Conservation (phyloP, 2,329 filamentous ascomycete genomes). For the Didymella lethalis region DNA sequence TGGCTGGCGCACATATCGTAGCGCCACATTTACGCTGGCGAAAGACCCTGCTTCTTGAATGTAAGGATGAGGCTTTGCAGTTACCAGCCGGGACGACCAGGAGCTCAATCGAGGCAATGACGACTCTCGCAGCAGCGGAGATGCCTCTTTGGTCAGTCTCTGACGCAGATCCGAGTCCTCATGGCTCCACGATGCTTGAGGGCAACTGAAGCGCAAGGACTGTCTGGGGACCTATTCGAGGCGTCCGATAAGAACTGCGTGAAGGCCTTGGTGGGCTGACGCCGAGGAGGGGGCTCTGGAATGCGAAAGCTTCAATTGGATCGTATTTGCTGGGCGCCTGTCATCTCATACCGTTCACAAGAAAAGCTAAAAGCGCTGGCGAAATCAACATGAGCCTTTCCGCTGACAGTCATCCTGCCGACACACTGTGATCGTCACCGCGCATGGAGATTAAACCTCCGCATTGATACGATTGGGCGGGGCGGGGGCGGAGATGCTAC, state of each 20-base stretch:
- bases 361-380: conserved; percentile 4
- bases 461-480: conserved; percentile 25
- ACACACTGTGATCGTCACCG: conserved; percentile 22
- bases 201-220: background rate
- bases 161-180: conserved; percentile 1
- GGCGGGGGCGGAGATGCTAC: conserved; percentile 24
- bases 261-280: conserved; percentile 16
- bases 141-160: background rate
- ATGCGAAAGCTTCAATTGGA: conserved; percentile 17
- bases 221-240: background rate
- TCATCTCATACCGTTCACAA: conserved; percentile 14
- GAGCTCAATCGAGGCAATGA: conserved; percentile 2
- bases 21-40: conserved; percentile 7
- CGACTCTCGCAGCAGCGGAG: background rate
- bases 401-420: conserved; percentile 14
- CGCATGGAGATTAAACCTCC: conserved; percentile 20
- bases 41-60: conserved; percentile 7
- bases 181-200: background rate
- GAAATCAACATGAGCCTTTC: conserved; percentile 13
- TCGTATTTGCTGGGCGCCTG: conserved; percentile 12
- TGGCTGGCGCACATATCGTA: conserved; percentile 7
- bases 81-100: conserved; percentile 1
- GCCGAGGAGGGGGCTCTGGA: conserved; percentile 5
- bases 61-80: conserved; percentile 7
- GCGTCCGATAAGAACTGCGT: conserved; percentile 14